Evolutionary conservation across 176 grass and related monocot species (phyloP), one percentile per base, ranked within the genome.

Genomic region (Eremochloa ophiuroides): DNA sequence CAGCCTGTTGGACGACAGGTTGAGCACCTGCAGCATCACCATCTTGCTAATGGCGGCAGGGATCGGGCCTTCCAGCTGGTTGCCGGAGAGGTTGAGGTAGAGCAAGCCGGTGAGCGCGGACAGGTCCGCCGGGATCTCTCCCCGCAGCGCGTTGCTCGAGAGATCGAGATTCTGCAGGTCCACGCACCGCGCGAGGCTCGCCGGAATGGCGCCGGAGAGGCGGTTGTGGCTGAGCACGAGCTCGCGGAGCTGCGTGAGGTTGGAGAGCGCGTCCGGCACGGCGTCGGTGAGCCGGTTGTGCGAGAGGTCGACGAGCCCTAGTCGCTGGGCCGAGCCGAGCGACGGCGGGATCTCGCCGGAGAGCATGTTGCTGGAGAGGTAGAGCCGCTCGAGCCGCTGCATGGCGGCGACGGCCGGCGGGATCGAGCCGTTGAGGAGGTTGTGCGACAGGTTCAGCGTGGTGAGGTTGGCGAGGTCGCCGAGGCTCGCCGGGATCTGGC

Each of bases 291-390:
- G 85, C 15, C 74, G 61, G 38, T 98, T 98, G 13, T 78, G 59
- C 2, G 96, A 93, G 40, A 98, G 70, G 51, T 98, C 93, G 26
- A 98, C 35, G 43, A 93, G 86, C 1, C 96, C 93, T 6, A 98
- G 77, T 77, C 69, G 86, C 6, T 71, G 71, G 38, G 93, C 88
- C 47, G 66, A 8, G n/a, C 96, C 90, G 35, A 95, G 65, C 6
- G 87, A 83, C 11, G 75, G 72, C 18, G 96, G 90, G 75, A 98
- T 93, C 50, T 88, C 87, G 6, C 91, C 93, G 4, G 87, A 88
- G 84, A 99, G 93, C 66, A 74, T 15, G 88, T 99, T 99, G 69
- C 93, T 77, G 11, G 91, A 93, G 20, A 99, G 76, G 83, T 86
- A 80, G n/a, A 91, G n/a, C 62, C 88, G 86, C 86, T 99, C 93